Percentiles rank a stretch among this genome's conserved stretches.
Evolutionary conservation across 163 green algal genomes (phyloP).

Genomic region (Scenedesmus sp.): DNA sequence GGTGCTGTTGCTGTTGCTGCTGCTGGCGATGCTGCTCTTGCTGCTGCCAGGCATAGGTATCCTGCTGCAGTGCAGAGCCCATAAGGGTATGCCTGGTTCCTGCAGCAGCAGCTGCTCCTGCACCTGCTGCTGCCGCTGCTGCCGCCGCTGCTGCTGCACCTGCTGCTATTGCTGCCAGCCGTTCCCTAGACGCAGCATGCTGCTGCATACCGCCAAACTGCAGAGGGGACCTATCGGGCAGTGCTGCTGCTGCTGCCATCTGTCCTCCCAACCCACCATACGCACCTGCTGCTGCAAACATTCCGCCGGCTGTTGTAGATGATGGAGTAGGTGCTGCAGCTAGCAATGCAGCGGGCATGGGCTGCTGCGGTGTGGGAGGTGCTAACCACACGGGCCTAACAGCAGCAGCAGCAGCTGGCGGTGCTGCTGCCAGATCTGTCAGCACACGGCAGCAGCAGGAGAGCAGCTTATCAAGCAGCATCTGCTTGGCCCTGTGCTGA

Average conservation of each 20-base stretch:
- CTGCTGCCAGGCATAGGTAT: neutral
- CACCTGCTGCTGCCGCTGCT: neutral
- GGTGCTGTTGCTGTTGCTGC: neutral
- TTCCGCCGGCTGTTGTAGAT: neutral
- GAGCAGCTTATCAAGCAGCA: neutral
- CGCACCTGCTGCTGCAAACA: neutral
- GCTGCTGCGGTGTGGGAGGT: neutral
- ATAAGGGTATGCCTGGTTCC: neutral
- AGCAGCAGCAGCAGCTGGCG: constrained; percentile 2
- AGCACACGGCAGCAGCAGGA: neutral
- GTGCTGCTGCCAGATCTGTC: neutral
- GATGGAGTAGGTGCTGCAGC: neutral
- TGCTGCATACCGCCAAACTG: neutral
- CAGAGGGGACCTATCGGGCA: neutral
- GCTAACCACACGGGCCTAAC: neutral
- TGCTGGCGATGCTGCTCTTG: neutral
- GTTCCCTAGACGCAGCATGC: neutral
- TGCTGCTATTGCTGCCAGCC: neutral
- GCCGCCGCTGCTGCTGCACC: neutral
- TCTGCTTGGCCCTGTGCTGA: neutral
- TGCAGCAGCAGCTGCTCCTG: neutral
- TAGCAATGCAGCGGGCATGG: neutral
- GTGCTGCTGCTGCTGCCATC: neutral
- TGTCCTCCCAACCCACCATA: neutral
- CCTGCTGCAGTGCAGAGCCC: neutral